A percentile compares a stretch with the other conserved stretches of the same genome.
Conservation (phyloP, 257 asterid genomes). For the Primulina eburnea region DNA sequence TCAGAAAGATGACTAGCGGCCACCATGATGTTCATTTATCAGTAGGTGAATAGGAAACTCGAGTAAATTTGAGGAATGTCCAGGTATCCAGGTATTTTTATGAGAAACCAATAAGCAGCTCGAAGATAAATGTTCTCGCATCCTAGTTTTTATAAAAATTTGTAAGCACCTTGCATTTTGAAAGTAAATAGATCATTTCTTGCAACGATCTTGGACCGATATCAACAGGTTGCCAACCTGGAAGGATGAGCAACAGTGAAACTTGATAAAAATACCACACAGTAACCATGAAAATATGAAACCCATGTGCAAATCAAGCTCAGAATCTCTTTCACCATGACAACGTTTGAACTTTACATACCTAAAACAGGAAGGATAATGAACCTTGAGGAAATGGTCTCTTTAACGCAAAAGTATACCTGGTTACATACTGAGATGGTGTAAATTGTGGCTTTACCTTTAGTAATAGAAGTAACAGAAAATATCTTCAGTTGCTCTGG, state of each 20-base stretch:
- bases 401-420: slow-evolving; percentile 12
- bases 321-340: slow-evolving; percentile 1
- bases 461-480: slow-evolving; percentile 43
- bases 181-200: slow-evolving; percentile 50
- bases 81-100: not conserved
- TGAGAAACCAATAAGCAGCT: slow-evolving; percentile 43
- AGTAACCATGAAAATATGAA: not conserved
- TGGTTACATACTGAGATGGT: slow-evolving; percentile 7
- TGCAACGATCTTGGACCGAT: slow-evolving; percentile 78
- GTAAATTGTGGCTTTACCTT: slow-evolving; percentile 48
- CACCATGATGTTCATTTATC: not conserved
- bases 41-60: slow-evolving; percentile 5
- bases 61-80: slow-evolving; percentile 3
- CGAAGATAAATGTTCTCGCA: slow-evolving; percentile 8
- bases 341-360: slow-evolving; percentile 9
- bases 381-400: slow-evolving; percentile 10
- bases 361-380: slow-evolving; percentile 7
- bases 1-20: not conserved
- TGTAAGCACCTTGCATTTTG: slow-evolving; percentile 61
- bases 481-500: slow-evolving; percentile 39
- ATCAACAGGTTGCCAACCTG: slow-evolving; percentile 89
- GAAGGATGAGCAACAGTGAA: slow-evolving; percentile 23
- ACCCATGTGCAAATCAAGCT: not conserved
- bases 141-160: not conserved
- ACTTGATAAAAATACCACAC: not conserved